Evolutionary conservation across 768 basidiomycete species (phyloP), one percentile per base, ranked within the genome.

Genomic region (Infundibulicybe gibba): DNA sequence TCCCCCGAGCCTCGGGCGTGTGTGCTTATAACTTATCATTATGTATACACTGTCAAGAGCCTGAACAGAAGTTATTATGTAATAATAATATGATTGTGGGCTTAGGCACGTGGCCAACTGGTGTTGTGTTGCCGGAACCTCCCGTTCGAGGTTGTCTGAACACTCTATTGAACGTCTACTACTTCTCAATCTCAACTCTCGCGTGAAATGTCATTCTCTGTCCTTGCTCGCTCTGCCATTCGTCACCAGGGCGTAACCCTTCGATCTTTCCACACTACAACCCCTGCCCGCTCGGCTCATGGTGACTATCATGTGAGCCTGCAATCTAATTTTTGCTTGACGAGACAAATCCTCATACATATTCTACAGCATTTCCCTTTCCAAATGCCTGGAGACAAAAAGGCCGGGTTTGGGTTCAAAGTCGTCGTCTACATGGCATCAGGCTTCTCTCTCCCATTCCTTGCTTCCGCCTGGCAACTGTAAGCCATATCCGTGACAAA

Each of bases 381-480:
- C 63, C 63, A 63, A 47, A 75, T 65, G 53, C 80, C 77, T 41
- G 74, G 70, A 15, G 65, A 75, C 48, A 80, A 70, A 47, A 81
- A 76, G 55, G 50, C 54, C n/a, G 51, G 64, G 10, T 82, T 80
- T 48, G 82, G 61, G 4, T 40, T 66, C 41, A 85, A 82, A 64
- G 50, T 82, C 43, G 50, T 60, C 19, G 44, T 60, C 5, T 80
- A 70, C 63, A 70, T 90, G 46, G 41, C 61, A 12, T 49, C 68
- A 11, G 87, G 86, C 11, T 86, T 87, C 62, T 62, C 75, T 47
- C 77, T 89, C 51, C 87, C 87, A 20, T 81, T 90, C 63, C 52
- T 74, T 45, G 86, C 85, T 5, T 68, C 78, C 4, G 62, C 58
- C 33, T 79, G 74, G 58, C 86, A 88, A 63, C 52, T 90, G 87